Evolutionary conservation across 495 filamentous ascomycete species (phyloP), one percentile per base, ranked within the genome.

Genomic region (Penicillium simplicissimum): DNA sequence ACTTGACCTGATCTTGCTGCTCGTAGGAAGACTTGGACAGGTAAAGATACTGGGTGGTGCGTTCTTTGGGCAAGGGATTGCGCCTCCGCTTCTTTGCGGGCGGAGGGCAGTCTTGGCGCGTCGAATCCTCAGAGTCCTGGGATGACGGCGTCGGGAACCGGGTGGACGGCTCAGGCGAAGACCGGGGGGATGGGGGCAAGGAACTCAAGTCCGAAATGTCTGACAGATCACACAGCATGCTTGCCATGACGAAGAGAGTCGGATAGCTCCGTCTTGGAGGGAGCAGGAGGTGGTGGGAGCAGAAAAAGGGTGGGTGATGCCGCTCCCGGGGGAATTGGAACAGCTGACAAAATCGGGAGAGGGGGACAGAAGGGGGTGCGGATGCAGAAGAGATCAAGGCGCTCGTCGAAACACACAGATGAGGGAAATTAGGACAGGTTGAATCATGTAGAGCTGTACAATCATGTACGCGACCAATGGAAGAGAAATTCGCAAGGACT

Each of bases 21-120:
- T 79, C 82, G 55, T 67, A 66, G 49, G 70, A 69, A 17, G 73
- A 76, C 55, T 76, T 68, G 17, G 84, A 79, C 6, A 97, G 75
- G 73, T 95, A 86, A 19, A 97, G 82, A 71, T 88, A 86, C 58
- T 90, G 82, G 8, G 92, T 96, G 10, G 81, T 89, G 65, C 91
- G 88, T 66, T 87, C 85, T 69, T 88, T 90, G 57, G 87, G 84
- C 60, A 85, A 79, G 63, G 88, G 83, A 53, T 84, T 80, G 45
- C 87, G 81, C 67, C 85, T 86, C 70, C 88, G 83, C 69, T 89
- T 89, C 81, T 93, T 95, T 25, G 87, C 76, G 42, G 45, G 57
- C 36, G 91, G 90, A 51, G 85, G 78, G 35, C 84, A 86, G 65
- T 83, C 82, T 76, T 80, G 76, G 72, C 76, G 69, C 70, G 79